Evolutionary conservation across 2,329 filamentous ascomycete genomes (phyloP).

Genomic region (Colletotrichum musae): DNA sequence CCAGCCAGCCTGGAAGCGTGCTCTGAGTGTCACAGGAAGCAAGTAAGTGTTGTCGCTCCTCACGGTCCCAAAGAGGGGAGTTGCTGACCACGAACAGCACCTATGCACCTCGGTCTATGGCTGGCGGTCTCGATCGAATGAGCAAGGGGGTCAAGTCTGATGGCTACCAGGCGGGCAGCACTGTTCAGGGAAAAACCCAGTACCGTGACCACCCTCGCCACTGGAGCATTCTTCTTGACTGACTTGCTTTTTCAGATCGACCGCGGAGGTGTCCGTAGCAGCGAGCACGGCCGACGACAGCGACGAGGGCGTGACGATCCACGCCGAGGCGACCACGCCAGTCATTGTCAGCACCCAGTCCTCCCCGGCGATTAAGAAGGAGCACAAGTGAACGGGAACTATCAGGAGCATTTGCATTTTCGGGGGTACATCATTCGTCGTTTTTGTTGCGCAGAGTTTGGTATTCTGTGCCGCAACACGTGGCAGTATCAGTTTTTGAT

Average conservation of each 20-base stretch:
- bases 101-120: conserved; percentile 39
- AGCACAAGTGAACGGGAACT: conserved; percentile 44
- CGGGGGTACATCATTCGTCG: conserved; percentile 38
- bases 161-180: conserved; percentile 38
- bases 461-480: conserved; percentile 37
- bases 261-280: conserved; percentile 26
- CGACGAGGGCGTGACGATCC: conserved; percentile 69
- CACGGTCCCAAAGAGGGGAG: not conserved
- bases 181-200: conserved; percentile 41
- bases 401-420: conserved; percentile 39
- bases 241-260: conserved; percentile 46
- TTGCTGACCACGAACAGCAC: conserved; percentile 16
- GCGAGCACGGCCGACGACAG: conserved; percentile 61
- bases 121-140: conserved; percentile 39
- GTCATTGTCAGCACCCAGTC: conserved; percentile 62
- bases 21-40: conserved; percentile 34
- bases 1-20: conserved; percentile 55
- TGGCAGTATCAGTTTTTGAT: conserved; percentile 44
- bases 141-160: conserved; percentile 40
- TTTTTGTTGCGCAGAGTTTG: conserved; percentile 27
- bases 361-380: conserved; percentile 63
- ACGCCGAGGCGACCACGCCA: conserved; percentile 61
- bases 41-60: conserved; percentile 22
- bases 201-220: conserved; percentile 38
- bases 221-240: conserved; percentile 46